Evolutionary conservation across 768 basidiomycete genomes (phyloP).

Genomic region (Daedaleopsis sinensis): DNA sequence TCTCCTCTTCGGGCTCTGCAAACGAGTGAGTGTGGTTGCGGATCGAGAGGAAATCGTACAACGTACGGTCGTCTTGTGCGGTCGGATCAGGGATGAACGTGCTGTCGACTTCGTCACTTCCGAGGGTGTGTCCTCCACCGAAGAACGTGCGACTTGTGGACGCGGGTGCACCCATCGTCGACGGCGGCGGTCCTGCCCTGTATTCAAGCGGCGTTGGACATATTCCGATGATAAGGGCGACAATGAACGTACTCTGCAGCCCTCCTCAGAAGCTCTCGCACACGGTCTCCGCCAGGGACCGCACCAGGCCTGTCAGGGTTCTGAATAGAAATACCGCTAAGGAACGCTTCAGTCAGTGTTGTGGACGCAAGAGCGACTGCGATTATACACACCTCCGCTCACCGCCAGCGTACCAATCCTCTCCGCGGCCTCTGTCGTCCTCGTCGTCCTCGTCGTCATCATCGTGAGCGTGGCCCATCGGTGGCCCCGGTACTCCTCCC

Average conservation of each 20-base stretch:
- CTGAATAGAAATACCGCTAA: conserved; percentile 85
- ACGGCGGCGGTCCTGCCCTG: conserved; percentile 40
- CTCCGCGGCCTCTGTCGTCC: conserved; percentile 52
- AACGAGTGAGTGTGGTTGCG: background rate
- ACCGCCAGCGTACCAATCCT: conserved; percentile 92
- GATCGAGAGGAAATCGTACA: background rate
- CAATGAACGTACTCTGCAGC: conserved; percentile 70
- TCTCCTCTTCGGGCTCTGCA: conserved; percentile 49
- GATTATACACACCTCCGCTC: conserved; percentile 70
- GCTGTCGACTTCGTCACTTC: conserved; percentile 88
- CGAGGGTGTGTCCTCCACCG: conserved; percentile 83
- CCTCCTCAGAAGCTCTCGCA: conserved; percentile 73
- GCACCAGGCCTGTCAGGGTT: conserved; percentile 57
- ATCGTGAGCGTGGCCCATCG: conserved; percentile 20
- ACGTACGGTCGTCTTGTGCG: conserved; percentile 34
- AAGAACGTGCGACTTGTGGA: conserved; percentile 46
- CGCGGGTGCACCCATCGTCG: conserved; percentile 26
- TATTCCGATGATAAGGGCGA: background rate
- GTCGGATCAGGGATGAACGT: conserved; percentile 74
- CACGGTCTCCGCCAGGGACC: conserved; percentile 60
- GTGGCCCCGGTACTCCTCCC: background rate
- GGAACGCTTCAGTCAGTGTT: conserved; percentile 6
- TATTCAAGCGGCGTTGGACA: background rate
- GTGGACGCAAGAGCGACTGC: background rate
- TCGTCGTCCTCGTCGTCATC: conserved; percentile 57